These are phyloP conservation scores for Meyerozyma carpophila DNA, from an alignment of 1,139 yeast species.

Conservation along the genomic window DNA sequence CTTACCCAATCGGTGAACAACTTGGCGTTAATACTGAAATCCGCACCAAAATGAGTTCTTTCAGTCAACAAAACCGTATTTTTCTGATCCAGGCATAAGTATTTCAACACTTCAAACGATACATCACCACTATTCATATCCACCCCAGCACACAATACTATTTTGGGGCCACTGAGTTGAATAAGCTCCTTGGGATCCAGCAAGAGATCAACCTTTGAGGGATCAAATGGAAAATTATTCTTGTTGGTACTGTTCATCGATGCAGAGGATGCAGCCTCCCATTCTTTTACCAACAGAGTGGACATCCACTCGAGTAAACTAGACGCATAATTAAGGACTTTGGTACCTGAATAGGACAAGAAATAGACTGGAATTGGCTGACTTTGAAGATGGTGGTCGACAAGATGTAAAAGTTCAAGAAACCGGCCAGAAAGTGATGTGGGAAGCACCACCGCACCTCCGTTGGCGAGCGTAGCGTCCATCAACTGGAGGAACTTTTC, in stretches of 20 bases:
- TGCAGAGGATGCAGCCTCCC: slow-evolving; percentile 51
- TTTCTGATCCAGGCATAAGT: slow-evolving; percentile 56
- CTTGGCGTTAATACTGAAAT: slow-evolving; percentile 23
- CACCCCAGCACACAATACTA: slow-evolving; percentile 75
- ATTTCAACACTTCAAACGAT: slow-evolving; percentile 51
- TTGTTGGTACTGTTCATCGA: slow-evolving; percentile 24
- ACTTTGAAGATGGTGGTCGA: slow-evolving; percentile 55
- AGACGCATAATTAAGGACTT: slow-evolving; percentile 75
- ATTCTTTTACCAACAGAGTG: slow-evolving; percentile 66
- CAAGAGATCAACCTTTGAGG: slow-evolving; percentile 55
- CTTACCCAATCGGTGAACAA: slow-evolving; percentile 57
- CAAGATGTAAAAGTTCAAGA: slow-evolving; percentile 67
- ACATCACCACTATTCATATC: slow-evolving; percentile 63
- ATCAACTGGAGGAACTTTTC: slow-evolving; percentile 62
- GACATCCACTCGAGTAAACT: slow-evolving; percentile 97
- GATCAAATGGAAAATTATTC: slow-evolving; percentile 70
- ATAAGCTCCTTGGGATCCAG: slow-evolving; percentile 52
- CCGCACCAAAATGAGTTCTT: slow-evolving; percentile 31
- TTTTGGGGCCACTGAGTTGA: slow-evolving; percentile 64
- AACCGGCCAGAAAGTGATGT: slow-evolving; percentile 80
- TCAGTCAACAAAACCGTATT: slow-evolving; percentile 76
- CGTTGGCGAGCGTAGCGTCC: slow-evolving; percentile 58
- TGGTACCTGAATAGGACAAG: slow-evolving; percentile 73
- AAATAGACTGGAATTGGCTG: slow-evolving; percentile 68
- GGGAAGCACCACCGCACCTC: slow-evolving; percentile 79